These are phyloP conservation scores for Daphne laureola DNA, from an alignment of 441 rosid species.

Conservation along the genomic window DNA sequence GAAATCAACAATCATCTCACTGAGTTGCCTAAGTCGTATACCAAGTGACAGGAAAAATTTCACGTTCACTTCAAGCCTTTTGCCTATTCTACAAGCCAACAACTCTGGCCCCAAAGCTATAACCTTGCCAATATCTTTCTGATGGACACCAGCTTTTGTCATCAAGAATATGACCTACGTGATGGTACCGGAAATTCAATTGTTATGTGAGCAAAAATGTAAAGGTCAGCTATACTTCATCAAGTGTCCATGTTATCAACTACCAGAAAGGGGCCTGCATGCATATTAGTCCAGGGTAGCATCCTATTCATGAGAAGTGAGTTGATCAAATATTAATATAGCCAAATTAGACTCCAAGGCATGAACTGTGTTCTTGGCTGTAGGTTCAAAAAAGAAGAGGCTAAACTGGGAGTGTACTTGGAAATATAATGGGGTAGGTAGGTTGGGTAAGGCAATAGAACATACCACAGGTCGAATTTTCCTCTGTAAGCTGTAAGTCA, in stretches of 20 bases:
- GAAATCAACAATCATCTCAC: conserved; percentile 86
- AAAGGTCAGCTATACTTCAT: background rate
- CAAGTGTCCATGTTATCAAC: too few species aligned
- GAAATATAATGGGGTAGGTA: too few species aligned
- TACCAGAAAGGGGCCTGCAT: too few species aligned
- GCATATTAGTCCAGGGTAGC: too few species aligned
- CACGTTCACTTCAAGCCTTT: conserved; percentile 68
- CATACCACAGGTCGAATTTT: conserved; percentile 90
- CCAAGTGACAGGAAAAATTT: conserved; percentile 75
- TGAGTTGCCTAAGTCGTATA: conserved; percentile 47
- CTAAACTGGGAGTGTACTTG: too few species aligned
- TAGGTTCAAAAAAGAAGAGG: too few species aligned
- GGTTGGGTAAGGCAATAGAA: conserved; percentile 15
- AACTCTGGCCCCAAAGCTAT: conserved; percentile 80
- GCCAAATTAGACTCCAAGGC: too few species aligned
- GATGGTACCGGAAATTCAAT: conserved; percentile 6
- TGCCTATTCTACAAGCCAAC: conserved; percentile 71
- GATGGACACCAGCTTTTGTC: conserved; percentile 70
- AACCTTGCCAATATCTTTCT: conserved; percentile 68
- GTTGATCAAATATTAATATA: too few species aligned
- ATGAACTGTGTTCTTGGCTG: too few species aligned
- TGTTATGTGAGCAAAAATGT: background rate
- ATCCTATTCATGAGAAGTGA: too few species aligned
- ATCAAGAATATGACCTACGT: conserved; percentile 76
- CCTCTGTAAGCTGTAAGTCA: conserved; percentile 81